Base-by-base conservation (phyloP, 2,329 filamentous ascomycete species). In the Plectosphaerella sp. region DNA sequence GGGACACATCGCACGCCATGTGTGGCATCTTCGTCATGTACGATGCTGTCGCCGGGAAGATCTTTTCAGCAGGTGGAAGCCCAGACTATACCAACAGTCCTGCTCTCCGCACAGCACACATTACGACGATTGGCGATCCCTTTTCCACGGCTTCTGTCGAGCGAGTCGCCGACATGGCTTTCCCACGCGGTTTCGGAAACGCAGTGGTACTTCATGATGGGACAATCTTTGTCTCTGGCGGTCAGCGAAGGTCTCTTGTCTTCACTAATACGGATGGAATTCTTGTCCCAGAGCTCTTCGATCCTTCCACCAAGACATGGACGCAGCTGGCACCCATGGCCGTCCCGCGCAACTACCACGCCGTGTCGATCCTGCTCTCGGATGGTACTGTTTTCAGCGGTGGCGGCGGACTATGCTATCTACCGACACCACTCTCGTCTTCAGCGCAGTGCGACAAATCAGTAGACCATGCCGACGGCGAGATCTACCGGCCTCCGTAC, bases 401-500 rank as follows among this genome's bases (percentile, higher is more conserved):
- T 9, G 79, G 79, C 14, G 77, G 79, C 9, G 79, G 79, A 2
- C 68, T 83, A 5, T 84, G 80, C 59, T 67, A 61, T 14, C 54
- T 64, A 20, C 51, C 37, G 36, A 55, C 22, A 6, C 49, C 53
- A 25, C 33, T 45, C 16, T 51, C 24, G 22, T 55, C 55, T 28
- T 53, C 25, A 47, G 64, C 61, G 48, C 72, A 71, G 39, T 70
- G 64, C 54, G 66, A 67, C 54, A 74, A 70, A 53, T 62, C 63
- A 1, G 67, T 68, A 12, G 76, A 83, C 51, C 81, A 84, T 56
- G 72, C 70, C 36, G 77, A 84, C 54, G 78, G 63, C 5, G 73
- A 84, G 61, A 75, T 84, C 49, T 84, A 75, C 61, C 71, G 68
- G 6, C 82, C 81, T 1, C 73, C 76, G 0, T 84, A 84, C 54